Evolutionary conservation across 768 basidiomycete species (phyloP), one percentile per base, ranked within the genome.

Genomic region (Pholiota microspora): DNA sequence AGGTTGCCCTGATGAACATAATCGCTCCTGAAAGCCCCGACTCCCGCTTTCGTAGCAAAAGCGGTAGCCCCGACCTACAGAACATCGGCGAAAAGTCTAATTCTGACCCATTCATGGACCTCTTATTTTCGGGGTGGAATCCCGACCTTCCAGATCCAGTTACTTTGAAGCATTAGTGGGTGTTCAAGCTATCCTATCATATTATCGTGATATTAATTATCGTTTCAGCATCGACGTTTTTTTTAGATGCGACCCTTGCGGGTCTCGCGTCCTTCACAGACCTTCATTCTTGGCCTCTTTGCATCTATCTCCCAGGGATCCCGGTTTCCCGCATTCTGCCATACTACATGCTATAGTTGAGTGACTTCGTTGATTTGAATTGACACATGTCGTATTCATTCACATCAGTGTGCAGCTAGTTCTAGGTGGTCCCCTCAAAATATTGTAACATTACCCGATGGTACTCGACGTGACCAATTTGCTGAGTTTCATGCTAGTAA

Each of bases 261-360:
- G 89, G 44, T 87, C 92, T 23, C 82, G 90, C 44, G 84, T 95
- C 48, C 74, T 97, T 31, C 92, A 96, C 66, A 82, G 84, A 8
- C 82, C 86, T 10, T 85, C 88, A 7, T 91, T 97, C 68, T 70
- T 93, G 23, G 79, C 88, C 13, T 86, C 90, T 3, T 80, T 96
- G 80, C 82, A 81, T 59, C 73, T 94, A 42, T 83, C 91, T 47
- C 92, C 94, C 2, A 79, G 82, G 53, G 89, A 93, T 66, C 82
- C 86, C 7, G 81, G 82, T 35, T 97, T 96, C 65, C 94, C 94
- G 28, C 92, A 95, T 73, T 84, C 89, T 2, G 89, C 92, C 2
- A 82, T 97, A 53, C 75, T 97, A 31, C 94, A 97, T 69, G 94
- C 93, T 59, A 96, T 97, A 58, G 89, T 89, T 73, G 70, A 76